Base-by-base conservation (phyloP, 257 asterid genomes). In the Prunella vulgaris region DNA sequence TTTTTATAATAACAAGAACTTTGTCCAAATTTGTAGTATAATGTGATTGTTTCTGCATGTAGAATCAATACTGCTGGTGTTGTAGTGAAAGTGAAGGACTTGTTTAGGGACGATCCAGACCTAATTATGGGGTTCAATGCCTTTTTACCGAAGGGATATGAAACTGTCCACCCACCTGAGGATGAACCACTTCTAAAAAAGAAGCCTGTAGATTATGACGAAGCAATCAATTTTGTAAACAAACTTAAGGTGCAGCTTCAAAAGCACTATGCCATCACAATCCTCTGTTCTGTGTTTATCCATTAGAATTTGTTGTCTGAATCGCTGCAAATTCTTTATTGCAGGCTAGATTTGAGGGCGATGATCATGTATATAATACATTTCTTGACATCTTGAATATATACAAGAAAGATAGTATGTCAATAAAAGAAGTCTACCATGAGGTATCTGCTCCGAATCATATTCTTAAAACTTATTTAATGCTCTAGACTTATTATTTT, bases 291-390 rank as follows among this genome's bases (percentile, higher is more conserved):
- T 69, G 25, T 48, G 10, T 44, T 63, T 77, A 66, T 66, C 46
- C 44, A 5, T 35, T 58, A 32, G 37, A 22, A 38, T 22, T 74
- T 81, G 71, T 70, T 58, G 63, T 66, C 77, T 82, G 75, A 78
- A 56, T 72, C 68, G 64, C 35, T 74, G 75, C 51, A 38, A 73
- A 74, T 64, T 59, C n/a, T n/a, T 77, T 32, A 72, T 80, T 79
- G 81, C 98, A 95, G 99, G 62, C 85, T 80, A 91, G 97, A 81
- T 89, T 95, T 84, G 93, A 84, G 74, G 99, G 97, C 3, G 95
- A 92, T 69, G 91, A 84, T 77, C 86, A 80, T 60, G 93, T 89
- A 70, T 92, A 89, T 82, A 87, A 86, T 71, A 79, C 97, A 69
- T 95, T 95, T 83, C 97, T 94, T 73, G 93, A 83, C 82, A 89